Evolutionary conservation across 768 basidiomycete species (phyloP), one percentile per base, ranked within the genome.

Genomic region (Strobilomyces dryophilus): DNA sequence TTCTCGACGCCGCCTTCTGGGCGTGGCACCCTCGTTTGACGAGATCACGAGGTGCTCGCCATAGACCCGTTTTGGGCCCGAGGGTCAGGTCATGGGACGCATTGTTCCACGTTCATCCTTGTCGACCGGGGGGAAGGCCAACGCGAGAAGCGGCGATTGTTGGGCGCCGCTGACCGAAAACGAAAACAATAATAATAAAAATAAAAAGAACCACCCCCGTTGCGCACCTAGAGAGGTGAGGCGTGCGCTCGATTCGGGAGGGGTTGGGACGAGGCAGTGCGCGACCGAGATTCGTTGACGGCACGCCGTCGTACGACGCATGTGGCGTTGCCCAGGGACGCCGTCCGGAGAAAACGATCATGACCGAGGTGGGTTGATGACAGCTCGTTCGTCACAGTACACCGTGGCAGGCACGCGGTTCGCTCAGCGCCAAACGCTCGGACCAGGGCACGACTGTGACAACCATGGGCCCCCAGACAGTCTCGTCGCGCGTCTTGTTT

Each of bases 201-300:
- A 27, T 27, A 27, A 27, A 27, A 27, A 27, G 27, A 27, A 27
- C 27, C 5, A 27, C 27, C 27, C 8, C 27, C 34, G 43, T 34
- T 49, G 61, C 54, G 61, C 54, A n/a, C 4, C 54, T 57, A 61
- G 62, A 53, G 59, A 49, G 58, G 61, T 50, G 58, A 46, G 45
- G 34, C 12, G 32, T 15, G 5, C 20, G 20, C 45, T 15, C 45
- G 26, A 15, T 45, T 15, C 12, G 35, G 34, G 31, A 31, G 31
- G 31, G 10, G 6, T n/a, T n/a, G n/a, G n/a, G n/a, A n/a, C n/a
- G n/a, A n/a, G n/a, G n/a, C 31, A 31, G 32, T 34, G 12, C 32
- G 32, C 32, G 8, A 10, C 10, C 31, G 10, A 31, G 5, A 31
- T 5, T 34, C 2, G 10, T 14, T 36, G 35, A 36, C 15, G 35